Conservation (phyloP, 2,329 filamentous ascomycete species). For the Furcasterigmium sp. region DNA sequence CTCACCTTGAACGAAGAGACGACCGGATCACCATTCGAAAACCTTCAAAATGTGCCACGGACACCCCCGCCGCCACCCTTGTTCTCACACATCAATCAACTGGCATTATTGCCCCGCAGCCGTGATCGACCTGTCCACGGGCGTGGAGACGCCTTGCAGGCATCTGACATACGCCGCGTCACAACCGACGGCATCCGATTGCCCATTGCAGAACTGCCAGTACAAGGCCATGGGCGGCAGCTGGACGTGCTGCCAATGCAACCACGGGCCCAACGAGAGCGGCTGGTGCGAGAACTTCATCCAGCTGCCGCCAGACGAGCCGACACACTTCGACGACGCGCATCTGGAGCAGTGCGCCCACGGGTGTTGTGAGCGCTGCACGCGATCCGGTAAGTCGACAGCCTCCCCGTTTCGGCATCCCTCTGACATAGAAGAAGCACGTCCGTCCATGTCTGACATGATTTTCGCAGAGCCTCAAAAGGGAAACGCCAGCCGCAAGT, state of each 20-base stretch:
- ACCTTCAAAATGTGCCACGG: constrained; percentile 44
- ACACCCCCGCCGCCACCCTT: constrained; percentile 46
- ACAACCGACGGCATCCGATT: constrained; percentile 37
- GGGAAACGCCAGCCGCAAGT: constrained; percentile 29
- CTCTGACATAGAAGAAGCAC: constrained; percentile 12
- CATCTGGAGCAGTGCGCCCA: constrained; percentile 40
- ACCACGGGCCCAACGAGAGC: constrained; percentile 42
- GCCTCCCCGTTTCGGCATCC: background rate
- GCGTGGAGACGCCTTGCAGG: constrained; percentile 43
- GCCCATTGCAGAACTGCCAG: constrained; percentile 45
- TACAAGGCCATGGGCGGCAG: constrained; percentile 42
- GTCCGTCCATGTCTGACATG: constrained; percentile 20
- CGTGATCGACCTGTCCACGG: constrained; percentile 42
- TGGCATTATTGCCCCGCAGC: constrained; percentile 50
- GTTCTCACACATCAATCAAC: constrained; percentile 48
- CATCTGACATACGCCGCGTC: constrained; percentile 41
- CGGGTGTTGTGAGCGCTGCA: constrained; percentile 46
- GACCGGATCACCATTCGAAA: too few relatives aligned
- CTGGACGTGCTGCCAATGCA: constrained; percentile 51
- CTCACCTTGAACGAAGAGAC: too few relatives aligned
- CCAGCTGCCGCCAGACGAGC: constrained; percentile 21
- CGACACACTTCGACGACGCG: constrained; percentile 26
- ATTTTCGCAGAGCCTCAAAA: constrained; percentile 30
- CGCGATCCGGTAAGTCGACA: constrained; percentile 31
- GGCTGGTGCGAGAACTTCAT: constrained; percentile 44